Evolutionary conservation across 23 red algal genomes (phyloP).

Genomic region (Cyanidium caldarium): DNA sequence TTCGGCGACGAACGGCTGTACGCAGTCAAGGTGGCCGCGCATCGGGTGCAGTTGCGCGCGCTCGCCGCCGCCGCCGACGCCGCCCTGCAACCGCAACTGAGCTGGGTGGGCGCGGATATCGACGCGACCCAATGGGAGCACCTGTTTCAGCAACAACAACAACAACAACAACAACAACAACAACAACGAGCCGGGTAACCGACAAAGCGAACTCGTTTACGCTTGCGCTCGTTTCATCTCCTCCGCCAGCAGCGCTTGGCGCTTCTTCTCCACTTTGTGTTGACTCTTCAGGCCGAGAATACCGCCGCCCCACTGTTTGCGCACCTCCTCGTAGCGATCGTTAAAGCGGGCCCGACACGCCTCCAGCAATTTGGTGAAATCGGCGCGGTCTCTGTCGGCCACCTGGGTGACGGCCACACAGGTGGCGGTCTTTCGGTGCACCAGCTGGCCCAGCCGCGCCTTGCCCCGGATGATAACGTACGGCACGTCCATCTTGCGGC

Average conservation of each 20-base stretch:
- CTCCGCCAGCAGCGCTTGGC: slow-evolving; percentile 49
- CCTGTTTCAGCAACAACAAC: too few relatives aligned
- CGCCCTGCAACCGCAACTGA: too few relatives aligned
- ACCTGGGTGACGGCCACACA: slow-evolving; percentile 62
- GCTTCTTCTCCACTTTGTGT: slow-evolving; percentile 65
- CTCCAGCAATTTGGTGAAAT: slow-evolving; percentile 81
- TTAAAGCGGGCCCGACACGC: slow-evolving; percentile 43
- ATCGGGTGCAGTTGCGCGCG: too few relatives aligned
- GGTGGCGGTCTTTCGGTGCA: slow-evolving; percentile 65
- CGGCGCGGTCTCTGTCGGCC: slow-evolving; percentile 56
- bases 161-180: too few relatives aligned
- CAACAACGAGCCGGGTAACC: too few relatives aligned
- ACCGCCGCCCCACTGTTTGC: slow-evolving; percentile 93
- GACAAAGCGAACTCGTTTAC: not conserved
- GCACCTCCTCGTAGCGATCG: slow-evolving; percentile 79
- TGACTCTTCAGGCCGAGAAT: slow-evolving; percentile 76
- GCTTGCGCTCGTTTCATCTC: slow-evolving; percentile 56
- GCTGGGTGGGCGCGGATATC: too few relatives aligned
- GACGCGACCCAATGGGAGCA: too few relatives aligned
- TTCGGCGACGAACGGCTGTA: too few relatives aligned
- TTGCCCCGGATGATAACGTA: slow-evolving; percentile 85
- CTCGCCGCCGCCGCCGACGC: too few relatives aligned
- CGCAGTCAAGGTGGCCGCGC: too few relatives aligned
- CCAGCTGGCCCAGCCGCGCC: slow-evolving; percentile 46
- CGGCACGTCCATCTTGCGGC: slow-evolving; percentile 95